Conservation (phyloP, 1,284 basidiomycete species). For the Crucibulum cyathiforme region DNA sequence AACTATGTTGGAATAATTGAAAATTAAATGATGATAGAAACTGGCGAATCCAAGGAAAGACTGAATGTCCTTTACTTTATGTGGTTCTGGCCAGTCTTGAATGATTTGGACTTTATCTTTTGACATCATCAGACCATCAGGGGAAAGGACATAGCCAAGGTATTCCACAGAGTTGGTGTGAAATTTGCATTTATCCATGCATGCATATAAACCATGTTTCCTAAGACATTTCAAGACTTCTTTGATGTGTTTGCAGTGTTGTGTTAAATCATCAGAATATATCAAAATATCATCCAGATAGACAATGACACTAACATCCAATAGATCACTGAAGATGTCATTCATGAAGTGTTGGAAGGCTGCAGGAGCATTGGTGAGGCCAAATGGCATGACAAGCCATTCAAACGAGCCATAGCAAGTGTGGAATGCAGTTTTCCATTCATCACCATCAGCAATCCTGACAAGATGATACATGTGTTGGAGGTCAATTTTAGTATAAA, state of each 20-base stretch:
- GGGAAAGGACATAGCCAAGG: too few relatives aligned
- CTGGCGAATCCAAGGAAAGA: too few relatives aligned
- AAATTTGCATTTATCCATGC: too few relatives aligned
- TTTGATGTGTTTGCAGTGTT: not conserved
- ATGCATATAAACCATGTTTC: too few relatives aligned
- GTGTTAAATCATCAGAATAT: not conserved
- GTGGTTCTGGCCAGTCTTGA: too few relatives aligned
- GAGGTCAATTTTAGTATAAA: slow-evolving; percentile 16
- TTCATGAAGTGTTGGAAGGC: slow-evolving; percentile 13
- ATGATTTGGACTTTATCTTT: too few relatives aligned
- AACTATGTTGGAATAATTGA: too few relatives aligned
- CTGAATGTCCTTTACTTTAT: too few relatives aligned
- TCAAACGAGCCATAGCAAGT: slow-evolving; percentile 3
- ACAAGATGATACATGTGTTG: slow-evolving; percentile 16
- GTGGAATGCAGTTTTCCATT: slow-evolving; percentile 3
- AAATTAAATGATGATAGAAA: too few relatives aligned
- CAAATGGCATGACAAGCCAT: not conserved
- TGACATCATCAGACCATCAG: too few relatives aligned
- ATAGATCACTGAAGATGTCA: slow-evolving; percentile 4
- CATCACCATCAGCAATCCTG: not conserved
- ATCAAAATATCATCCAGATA: slow-evolving; percentile 10
- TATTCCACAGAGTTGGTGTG: too few relatives aligned
- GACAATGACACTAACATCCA: slow-evolving; percentile 5
- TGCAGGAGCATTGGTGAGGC: not conserved
- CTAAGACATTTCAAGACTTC: too few relatives aligned